Base-by-base conservation (phyloP, 192 early-diverging fungal genomes). In the Jimgerdemannia flammicorona region DNA sequence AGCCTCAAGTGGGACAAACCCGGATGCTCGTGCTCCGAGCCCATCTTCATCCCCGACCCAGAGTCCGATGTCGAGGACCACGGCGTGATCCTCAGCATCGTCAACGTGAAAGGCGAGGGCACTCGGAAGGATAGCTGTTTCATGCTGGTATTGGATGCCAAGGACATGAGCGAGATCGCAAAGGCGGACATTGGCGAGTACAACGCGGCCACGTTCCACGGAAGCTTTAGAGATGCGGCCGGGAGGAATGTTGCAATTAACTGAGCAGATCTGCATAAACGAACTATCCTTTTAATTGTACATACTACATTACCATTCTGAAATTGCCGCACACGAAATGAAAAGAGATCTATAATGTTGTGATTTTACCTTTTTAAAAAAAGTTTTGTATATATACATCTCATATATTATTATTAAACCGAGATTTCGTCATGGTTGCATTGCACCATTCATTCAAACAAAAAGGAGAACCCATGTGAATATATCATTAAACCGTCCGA, bases 1-100 rank as follows among this genome's bases (percentile, higher is more conserved):
- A 64, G 66, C 9, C 43, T 67, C 3, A 69, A 75, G 10, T 83
- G 81, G 81, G 81, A 83, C 64, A 67, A 79, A 63, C 77, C 81
- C 4, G 81, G 81, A 4, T 79, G 81, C 42, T 74, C 69, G 40
- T 83, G 81, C 70, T 67, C 81, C 4, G 81, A 83, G 67, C 81
- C 81, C 39, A 72, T 83, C 8, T 83, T 83, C 70, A 64, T 83
- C 10, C 75, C 81, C 20, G 70, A 83, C 29, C 72, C 19, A 29
- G 29, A 29, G 9, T 77, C 69, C 19, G 77, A 79, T 72, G 81
- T 76, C 18, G 81, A 83, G 72, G 81, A 83, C 19, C 75, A 79
- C 39, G 81, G 81, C 20, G 81, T 83, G 3, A 44, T 83, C 1
- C 10, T 83, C 3, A 77, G 75, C 20, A 75, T 77, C 63, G 81